phyloP scores from a whole-genome alignment of 257 asterid genomes.

The Rehmannia glutinosa region DNA sequence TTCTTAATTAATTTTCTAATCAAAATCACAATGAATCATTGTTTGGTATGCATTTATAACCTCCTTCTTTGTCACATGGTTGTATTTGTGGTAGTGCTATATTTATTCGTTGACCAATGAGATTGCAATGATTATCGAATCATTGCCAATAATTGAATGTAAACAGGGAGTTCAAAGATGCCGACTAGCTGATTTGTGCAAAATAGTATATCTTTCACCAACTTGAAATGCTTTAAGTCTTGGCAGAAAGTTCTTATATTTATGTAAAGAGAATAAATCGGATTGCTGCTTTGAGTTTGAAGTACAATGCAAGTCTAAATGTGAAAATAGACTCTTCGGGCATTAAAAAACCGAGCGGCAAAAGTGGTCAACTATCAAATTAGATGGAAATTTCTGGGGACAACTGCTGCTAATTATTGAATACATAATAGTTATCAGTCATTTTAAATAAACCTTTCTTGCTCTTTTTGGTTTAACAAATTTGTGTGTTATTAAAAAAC shows the following conservation, averaged over 20 bases:
- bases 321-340: neutral
- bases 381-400: neutral
- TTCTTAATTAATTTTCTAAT: neutral
- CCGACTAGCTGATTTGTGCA: neutral
- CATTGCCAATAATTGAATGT: neutral
- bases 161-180: neutral
- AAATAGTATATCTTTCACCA: neutral
- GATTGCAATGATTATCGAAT: neutral
- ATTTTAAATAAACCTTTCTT: neutral
- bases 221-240: neutral
- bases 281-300: neutral
- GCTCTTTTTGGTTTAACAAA: neutral
- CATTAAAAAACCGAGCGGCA: neutral
- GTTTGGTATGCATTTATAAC: neutral
- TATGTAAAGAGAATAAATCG: neutral
- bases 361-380: neutral
- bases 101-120: neutral
- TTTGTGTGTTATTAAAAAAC: neutral
- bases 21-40: neutral
- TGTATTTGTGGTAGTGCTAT: neutral
- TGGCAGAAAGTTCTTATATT: neutral
- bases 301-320: neutral
- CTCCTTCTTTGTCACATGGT: neutral
- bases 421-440: neutral
- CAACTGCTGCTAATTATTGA: neutral